Base-by-base conservation (phyloP, 2,329 filamentous ascomycete species). In the Massarina eburnea region DNA sequence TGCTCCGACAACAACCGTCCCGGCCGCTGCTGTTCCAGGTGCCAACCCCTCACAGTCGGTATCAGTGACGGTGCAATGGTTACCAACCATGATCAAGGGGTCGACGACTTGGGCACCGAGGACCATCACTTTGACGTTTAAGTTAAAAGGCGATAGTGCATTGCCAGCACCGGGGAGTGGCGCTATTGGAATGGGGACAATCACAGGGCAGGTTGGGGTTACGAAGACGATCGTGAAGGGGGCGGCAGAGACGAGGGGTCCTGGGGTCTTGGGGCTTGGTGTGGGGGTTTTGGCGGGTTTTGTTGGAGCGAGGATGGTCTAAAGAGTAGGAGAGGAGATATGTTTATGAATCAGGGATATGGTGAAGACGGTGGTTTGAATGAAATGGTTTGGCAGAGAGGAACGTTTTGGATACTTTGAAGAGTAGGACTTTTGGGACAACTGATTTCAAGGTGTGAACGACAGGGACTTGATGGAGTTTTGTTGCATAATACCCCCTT, bases 151-250 rank as follows among this genome's bases (percentile, higher is more conserved):
- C 9, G 52, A 51, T 42, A 54, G 49, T 1, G 54, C 58, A 39
- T 51, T 47, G 14, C 57, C 66, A 3, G 19, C 37, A 15, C 66
- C 67, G 8, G 63, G 63, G 1, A 52, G 46, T 15, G 67, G 67
- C 5, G 45, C 49, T 17, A 61, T 71, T 27, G 68, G 67, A 1
- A 61, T 71, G 63, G 67, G 67, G 6, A 67, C 63, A 22, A 42
- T 69, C 43, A 67, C 61, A 19, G 65, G 62, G 9, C 40, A 59
- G 42, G 45, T 51, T 9, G 65, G 64, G 2, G 38, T 58, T 22
- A 64, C 59, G 27, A 59, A 58, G 49, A 67, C 64, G 7, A 41
- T 62, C 3, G 35, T 50, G 8, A 36, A 45, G 24, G 52, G 49
- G 4, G 59, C 51, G 3, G 64, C 59, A 14, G 58, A 55, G 29